Evolutionary conservation across 129 eudicot genomes (phyloP).

Genomic region (Artemisia tridentata): DNA sequence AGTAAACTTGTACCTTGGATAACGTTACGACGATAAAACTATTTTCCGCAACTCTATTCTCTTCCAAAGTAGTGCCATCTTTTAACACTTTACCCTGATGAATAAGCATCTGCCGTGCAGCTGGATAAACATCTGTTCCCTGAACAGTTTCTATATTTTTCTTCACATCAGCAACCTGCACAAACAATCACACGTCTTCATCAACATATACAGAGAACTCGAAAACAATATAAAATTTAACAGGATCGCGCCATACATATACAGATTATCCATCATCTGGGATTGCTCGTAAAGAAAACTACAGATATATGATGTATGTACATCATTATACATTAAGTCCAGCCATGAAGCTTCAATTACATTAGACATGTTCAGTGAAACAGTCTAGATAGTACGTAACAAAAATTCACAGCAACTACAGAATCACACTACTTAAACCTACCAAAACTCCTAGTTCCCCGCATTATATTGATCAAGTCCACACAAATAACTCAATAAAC

Average conservation of each 20-base stretch:
- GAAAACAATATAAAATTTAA: background rate
- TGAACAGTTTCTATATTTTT: conserved; percentile 64
- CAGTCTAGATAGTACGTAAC: too few species aligned
- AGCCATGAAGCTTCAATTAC: too few species aligned
- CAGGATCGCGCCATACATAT: background rate
- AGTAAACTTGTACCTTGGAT: conserved; percentile 46
- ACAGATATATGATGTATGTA: background rate
- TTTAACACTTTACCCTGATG: conserved; percentile 81
- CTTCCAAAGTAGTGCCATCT: conserved; percentile 76
- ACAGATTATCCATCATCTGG: background rate
- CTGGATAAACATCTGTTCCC: conserved; percentile 71
- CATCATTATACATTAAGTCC: background rate
- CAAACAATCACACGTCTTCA: conserved; percentile 3
- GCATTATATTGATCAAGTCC: background rate
- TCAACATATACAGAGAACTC: background rate
- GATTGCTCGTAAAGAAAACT: background rate
- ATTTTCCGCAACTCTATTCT: conserved; percentile 65
- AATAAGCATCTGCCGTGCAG: conserved; percentile 71
- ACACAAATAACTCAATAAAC: background rate
- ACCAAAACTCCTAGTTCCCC: background rate
- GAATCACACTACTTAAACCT: too few species aligned
- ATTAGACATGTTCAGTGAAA: too few species aligned
- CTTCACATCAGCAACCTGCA: conserved; percentile 76
- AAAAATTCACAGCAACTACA: too few species aligned
- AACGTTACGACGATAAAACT: conserved; percentile 78